phyloP scores from a whole-genome alignment of 202 grass and related monocot species.

The Setaria italica region DNA sequence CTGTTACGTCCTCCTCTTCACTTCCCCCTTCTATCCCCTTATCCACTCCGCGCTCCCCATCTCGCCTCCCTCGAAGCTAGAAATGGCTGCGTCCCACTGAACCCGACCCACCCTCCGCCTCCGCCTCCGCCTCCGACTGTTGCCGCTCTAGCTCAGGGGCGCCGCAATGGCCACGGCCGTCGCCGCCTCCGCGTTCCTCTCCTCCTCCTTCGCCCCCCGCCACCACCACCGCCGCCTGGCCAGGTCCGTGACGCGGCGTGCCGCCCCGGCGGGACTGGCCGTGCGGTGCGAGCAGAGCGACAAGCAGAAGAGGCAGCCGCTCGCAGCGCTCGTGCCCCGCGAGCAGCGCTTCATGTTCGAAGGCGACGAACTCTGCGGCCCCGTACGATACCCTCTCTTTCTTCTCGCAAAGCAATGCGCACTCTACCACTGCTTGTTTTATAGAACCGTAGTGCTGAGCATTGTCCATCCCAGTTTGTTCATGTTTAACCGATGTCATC shows the following conservation, averaged over 20 bases:
- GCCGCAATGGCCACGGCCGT: slow-evolving; percentile 57
- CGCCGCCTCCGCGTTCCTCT: slow-evolving; percentile 51
- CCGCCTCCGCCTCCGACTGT: neutral
- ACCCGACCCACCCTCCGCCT: slow-evolving; percentile 20
- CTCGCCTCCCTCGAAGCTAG: slow-evolving; percentile 20
- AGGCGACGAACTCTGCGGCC: slow-evolving; percentile 77
- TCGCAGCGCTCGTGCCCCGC: slow-evolving; percentile 58
- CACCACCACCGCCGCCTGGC: slow-evolving; percentile 29
- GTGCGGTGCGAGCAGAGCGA: slow-evolving; percentile 64
- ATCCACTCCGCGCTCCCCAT: slow-evolving; percentile 25
- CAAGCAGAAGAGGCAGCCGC: slow-evolving; percentile 61
- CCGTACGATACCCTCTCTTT: slow-evolving; percentile 56
- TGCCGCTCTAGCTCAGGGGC: slow-evolving; percentile 16
- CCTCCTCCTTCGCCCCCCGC: slow-evolving; percentile 34
- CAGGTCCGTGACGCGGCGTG: slow-evolving; percentile 43
- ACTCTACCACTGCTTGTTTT: neutral
- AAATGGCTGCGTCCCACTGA: slow-evolving; percentile 52
- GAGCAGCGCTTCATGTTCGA: slow-evolving; percentile 98
- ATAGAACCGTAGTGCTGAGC: neutral
- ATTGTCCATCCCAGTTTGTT: neutral
- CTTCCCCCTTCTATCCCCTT: slow-evolving; percentile 29
- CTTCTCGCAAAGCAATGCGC: slow-evolving; percentile 5
- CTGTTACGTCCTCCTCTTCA: neutral
- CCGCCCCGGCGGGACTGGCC: slow-evolving; percentile 28
- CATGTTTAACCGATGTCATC: neutral